Conservation (phyloP, 495 filamentous ascomycete species). For the Penicillium psychrofluorescens region DNA sequence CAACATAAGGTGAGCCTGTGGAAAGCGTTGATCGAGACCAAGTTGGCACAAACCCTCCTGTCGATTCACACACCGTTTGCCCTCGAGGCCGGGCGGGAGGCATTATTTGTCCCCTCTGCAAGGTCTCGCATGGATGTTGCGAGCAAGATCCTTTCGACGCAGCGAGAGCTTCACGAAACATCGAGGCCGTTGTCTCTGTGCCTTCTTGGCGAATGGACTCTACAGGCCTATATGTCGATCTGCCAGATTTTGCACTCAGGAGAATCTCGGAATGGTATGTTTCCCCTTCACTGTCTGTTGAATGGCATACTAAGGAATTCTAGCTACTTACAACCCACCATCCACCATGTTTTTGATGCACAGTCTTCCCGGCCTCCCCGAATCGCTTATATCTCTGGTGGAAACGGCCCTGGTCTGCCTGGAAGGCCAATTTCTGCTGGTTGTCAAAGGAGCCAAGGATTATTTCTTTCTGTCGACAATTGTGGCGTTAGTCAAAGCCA, state of each 20-base stretch:
- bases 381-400: conserved; percentile 28
- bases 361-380: conserved; percentile 26
- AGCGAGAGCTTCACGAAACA: conserved; percentile 26
- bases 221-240: conserved; percentile 31
- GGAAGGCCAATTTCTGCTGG: conserved; percentile 24
- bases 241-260: conserved; percentile 29
- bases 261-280: conserved; percentile 5
- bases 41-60: conserved; percentile 28
- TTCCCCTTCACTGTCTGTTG: neutral
- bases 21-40: conserved; percentile 29
- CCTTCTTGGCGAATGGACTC: conserved; percentile 33
- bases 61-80: conserved; percentile 39
- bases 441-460: conserved; percentile 39
- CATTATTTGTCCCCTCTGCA: conserved; percentile 32
- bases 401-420: conserved; percentile 28
- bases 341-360: conserved; percentile 20
- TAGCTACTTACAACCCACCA: neutral
- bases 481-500: conserved; percentile 30
- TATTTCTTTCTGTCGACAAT: conserved; percentile 40
- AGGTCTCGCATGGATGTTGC: conserved; percentile 32
- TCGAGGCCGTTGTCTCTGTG: conserved; percentile 30
- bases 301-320: neutral
- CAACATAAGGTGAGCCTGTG: conserved; percentile 26
- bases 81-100: conserved; percentile 28
- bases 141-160: conserved; percentile 31